Conservation (phyloP, 352 stramenopile species). For the Globisporangium abappressorium region DNA sequence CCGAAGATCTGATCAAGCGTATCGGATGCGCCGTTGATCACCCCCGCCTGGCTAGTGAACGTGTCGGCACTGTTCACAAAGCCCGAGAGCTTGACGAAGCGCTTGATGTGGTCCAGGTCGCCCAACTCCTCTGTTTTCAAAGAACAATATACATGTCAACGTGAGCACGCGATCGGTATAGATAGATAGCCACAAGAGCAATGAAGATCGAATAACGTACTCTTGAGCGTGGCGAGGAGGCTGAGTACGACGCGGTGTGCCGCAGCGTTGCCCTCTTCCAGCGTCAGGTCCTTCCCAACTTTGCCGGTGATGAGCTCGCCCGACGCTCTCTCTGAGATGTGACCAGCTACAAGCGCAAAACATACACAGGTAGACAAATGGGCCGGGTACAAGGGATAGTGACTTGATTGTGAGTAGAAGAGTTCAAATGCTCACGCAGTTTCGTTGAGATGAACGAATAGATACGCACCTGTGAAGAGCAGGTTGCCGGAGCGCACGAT, state of each 20-base stretch:
- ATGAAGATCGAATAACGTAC: slow-evolving; percentile 20
- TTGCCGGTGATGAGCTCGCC: slow-evolving; percentile 82
- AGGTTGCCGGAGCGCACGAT: slow-evolving; percentile 60
- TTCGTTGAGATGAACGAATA: no score
- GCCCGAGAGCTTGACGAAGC: slow-evolving; percentile 91
- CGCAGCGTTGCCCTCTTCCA: slow-evolving; percentile 83
- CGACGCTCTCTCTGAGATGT: slow-evolving; percentile 43
- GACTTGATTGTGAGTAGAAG: no score
- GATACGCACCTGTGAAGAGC: slow-evolving; percentile 55
- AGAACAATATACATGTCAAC: background rate
- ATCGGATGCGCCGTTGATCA: slow-evolving; percentile 93
- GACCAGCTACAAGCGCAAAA: slow-evolving; percentile 33
- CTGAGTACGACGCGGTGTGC: slow-evolving; percentile 78
- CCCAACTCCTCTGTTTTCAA: slow-evolving; percentile 44
- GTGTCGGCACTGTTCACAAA: slow-evolving; percentile 92
- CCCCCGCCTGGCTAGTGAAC: slow-evolving; percentile 80
- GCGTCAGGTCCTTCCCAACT: slow-evolving; percentile 73
- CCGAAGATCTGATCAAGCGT: slow-evolving; percentile 75
- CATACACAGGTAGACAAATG: background rate
- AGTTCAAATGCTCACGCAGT: no score
- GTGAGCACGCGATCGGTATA: no score
- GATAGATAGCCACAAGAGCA: no score
- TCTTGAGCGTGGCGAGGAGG: slow-evolving; percentile 84
- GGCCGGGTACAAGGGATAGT: no score
- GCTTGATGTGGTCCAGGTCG: slow-evolving; percentile 85